Evolutionary conservation across 1,284 basidiomycete genomes (phyloP).

Genomic region (Ganoderma boninense): DNA sequence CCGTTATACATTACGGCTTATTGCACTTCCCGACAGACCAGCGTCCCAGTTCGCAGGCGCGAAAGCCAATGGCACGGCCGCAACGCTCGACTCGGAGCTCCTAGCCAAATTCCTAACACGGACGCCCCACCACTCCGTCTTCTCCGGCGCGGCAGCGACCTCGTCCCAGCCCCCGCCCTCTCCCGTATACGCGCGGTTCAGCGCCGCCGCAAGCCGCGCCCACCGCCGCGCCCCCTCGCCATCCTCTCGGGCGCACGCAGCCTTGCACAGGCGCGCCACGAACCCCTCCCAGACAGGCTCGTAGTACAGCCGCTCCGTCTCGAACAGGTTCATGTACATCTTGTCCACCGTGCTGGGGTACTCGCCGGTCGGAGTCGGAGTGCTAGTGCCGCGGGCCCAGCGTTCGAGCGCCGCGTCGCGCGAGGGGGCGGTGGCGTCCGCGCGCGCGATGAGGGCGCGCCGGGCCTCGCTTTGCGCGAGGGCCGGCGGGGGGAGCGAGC

Average conservation of each 20-base stretch:
- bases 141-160: conserved; percentile 27
- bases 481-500: conserved; percentile 22
- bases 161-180: conserved; percentile 27
- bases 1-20: no score
- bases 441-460: conserved; percentile 25
- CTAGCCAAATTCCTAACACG: neutral
- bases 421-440: conserved; percentile 13
- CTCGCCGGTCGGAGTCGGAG: conserved; percentile 1
- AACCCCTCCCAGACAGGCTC: conserved; percentile 27
- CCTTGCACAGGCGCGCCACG: conserved; percentile 27
- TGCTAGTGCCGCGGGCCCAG: conserved; percentile 14
- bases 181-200: conserved; percentile 24
- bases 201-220: conserved; percentile 23
- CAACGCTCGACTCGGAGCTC: no score
- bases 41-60: no score
- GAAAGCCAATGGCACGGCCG: no score
- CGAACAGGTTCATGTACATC: conserved; percentile 24
- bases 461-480: conserved; percentile 25
- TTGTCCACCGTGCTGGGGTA: conserved; percentile 20
- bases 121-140: conserved; percentile 31
- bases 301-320: conserved; percentile 25
- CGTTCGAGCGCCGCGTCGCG: conserved; percentile 24
- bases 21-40: no score
- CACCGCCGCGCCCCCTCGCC: conserved; percentile 22
- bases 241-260: conserved; percentile 31